Percentiles rank a stretch among this genome's conserved stretches.
Evolutionary conservation across 164 flowering plant species (phyloP).

Genomic region (Amborella trichopoda): DNA sequence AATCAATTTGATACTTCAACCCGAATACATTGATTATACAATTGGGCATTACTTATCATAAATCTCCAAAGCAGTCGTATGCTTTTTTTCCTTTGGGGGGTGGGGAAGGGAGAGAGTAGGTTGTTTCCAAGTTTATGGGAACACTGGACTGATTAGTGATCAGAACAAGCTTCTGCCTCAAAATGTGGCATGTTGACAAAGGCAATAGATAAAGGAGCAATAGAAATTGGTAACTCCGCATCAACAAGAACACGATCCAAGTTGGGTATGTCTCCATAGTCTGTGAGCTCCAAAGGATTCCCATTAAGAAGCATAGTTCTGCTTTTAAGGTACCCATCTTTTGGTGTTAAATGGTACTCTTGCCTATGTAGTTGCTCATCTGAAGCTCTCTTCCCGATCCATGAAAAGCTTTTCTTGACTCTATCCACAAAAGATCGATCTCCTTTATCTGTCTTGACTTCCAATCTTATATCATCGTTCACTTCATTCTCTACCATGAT

Average conservation of each 20-base stretch:
- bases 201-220: slow-evolving; percentile 45
- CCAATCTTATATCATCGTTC: slow-evolving; percentile 9
- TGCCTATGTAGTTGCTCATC: slow-evolving; percentile 22
- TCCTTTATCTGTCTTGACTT: slow-evolving; percentile 5
- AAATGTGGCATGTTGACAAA: slow-evolving; percentile 44
- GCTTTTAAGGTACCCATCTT: slow-evolving; percentile 30
- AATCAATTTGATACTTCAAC: too few species aligned
- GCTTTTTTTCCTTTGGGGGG: too few species aligned
- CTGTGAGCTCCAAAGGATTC: slow-evolving; percentile 9
- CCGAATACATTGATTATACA: too few species aligned
- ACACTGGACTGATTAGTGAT: too few species aligned
- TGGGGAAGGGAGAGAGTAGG: too few species aligned
- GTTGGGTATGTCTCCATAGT: slow-evolving; percentile 31
- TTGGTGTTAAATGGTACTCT: slow-evolving; percentile 27
- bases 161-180: slow-evolving; percentile 36
- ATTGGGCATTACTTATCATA: too few species aligned
- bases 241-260: slow-evolving; percentile 25
- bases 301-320: slow-evolving; percentile 35
- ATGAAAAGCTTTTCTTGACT: slow-evolving; percentile 41
- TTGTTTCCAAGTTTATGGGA: too few species aligned
- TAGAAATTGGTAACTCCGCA: slow-evolving; percentile 20
- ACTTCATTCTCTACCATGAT: slow-evolving; percentile 20
- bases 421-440: slow-evolving; percentile 21
- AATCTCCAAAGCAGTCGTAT: too few species aligned
- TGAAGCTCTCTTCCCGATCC: slow-evolving; percentile 49